These are phyloP conservation scores for Xylaria sp. DNA, from an alignment of 2,329 filamentous ascomycete genomes.

Conservation along the genomic window DNA sequence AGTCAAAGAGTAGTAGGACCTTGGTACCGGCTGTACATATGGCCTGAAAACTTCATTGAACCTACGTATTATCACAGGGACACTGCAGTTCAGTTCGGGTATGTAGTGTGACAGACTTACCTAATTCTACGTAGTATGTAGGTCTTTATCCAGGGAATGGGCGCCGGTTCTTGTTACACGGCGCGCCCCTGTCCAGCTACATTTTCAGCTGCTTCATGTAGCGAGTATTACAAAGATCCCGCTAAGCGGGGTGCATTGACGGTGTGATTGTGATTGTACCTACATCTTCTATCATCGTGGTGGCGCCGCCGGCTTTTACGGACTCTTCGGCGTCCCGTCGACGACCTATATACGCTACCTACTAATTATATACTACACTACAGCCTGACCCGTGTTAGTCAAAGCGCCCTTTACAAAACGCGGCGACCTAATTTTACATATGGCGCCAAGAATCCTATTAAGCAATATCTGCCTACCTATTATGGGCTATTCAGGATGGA, in stretches of 20 bases:
- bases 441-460: conserved; percentile 21
- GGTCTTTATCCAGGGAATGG: not conserved
- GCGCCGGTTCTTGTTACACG: not conserved
- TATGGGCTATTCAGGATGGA: conserved; percentile 32
- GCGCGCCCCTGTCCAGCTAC: conserved; percentile 3
- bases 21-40: not conserved
- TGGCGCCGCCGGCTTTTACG: not conserved
- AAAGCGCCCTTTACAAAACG: not conserved
- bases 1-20: not conserved
- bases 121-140: not conserved
- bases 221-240: conserved; percentile 6
- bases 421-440: conserved; percentile 13
- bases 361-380: not conserved
- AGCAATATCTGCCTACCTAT: conserved; percentile 1
- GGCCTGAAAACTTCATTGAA: not conserved
- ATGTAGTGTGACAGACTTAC: conserved; percentile 8
- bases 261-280: conserved; percentile 3
- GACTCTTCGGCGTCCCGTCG: conserved; percentile 2
- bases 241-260: conserved; percentile 8
- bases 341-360: not conserved
- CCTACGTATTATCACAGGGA: not conserved
- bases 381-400: conserved; percentile 15
- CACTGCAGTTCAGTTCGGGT: not conserved
- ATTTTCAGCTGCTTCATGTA: conserved; percentile 20
- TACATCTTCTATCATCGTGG: not conserved